Evolutionary conservation across 495 filamentous ascomycete genomes (phyloP), one percentile per base, ranked within the genome.

Genomic region (Recurvomyces mirabilis): DNA sequence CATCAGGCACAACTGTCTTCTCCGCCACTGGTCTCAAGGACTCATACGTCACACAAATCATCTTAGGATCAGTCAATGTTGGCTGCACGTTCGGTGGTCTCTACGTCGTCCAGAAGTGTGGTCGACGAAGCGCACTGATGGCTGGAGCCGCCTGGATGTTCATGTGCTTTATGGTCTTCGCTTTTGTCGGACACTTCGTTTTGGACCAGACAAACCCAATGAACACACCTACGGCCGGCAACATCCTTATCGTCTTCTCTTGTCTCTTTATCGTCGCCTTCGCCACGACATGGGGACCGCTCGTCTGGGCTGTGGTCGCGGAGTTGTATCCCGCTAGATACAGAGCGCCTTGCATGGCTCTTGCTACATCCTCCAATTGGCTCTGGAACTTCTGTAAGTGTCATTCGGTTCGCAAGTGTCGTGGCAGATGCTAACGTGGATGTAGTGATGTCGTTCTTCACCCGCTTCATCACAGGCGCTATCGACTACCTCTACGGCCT

Each of bases 381-480:
- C 72, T 78, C 42, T 91, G 79, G 79, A 93, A 91, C 62, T 93
- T 88, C 69, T 60, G n/a, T n/a, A n/a, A n/a, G n/a, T n/a, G n/a
- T n/a, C n/a, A n/a, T n/a, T n/a, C n/a, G n/a, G n/a, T n/a, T n/a
- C n/a, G n/a, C n/a, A n/a, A n/a, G n/a, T n/a, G n/a, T n/a, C n/a
- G n/a, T n/a, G n/a, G n/a, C n/a, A n/a, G n/a, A n/a, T n/a, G n/a
- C n/a, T n/a, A n/a, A n/a, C n/a, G n/a, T n/a, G 38, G 29, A 41
- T 15, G 6, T 41, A 11, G 7, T 89, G 52, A 77, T 91, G 52
- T 78, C 79, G 6, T 86, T 89, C 71, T 82, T 87, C 65, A 86
- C 84, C 1, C 81, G 82, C 6, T 79, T 83, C 61, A 84, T 84
- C 55, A 74, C 70, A 29, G 61, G 61, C 18, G 67, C 72, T 30